Evolutionary conservation across 2,329 filamentous ascomycete genomes (phyloP).

Genomic region (Leptographium radiaticola): DNA sequence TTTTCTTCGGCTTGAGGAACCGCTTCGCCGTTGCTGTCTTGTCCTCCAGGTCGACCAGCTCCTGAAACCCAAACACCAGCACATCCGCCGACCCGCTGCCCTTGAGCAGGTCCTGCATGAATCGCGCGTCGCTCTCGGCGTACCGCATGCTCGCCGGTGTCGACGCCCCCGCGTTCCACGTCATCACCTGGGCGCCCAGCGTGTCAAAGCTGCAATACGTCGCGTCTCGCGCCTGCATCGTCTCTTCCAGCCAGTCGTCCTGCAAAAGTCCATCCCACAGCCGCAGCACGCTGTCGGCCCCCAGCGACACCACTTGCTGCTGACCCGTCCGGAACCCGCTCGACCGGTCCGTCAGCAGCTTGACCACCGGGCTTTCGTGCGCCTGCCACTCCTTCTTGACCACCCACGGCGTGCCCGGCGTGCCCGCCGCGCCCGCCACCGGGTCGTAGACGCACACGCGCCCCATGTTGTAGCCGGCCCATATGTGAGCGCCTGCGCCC

Average conservation of each 20-base stretch:
- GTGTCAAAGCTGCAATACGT: slow-evolving; percentile 81
- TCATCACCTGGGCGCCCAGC: slow-evolving; percentile 68
- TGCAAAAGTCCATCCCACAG: slow-evolving; percentile 88
- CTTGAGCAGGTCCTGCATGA: slow-evolving; percentile 69
- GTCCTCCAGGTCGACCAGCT: slow-evolving; percentile 94
- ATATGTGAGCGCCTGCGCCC: slow-evolving; percentile 70
- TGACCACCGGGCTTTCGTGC: slow-evolving; percentile 70
- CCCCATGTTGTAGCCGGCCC: slow-evolving; percentile 90
- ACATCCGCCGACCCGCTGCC: slow-evolving; percentile 75
- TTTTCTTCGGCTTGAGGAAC: slow-evolving; percentile 83
- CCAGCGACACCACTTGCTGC: slow-evolving; percentile 73
- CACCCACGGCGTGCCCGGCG: slow-evolving; percentile 58
- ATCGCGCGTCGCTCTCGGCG: slow-evolving; percentile 55
- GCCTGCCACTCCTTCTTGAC: slow-evolving; percentile 93
- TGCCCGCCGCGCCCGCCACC: slow-evolving; percentile 12
- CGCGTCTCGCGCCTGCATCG: slow-evolving; percentile 73
- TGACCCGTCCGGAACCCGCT: slow-evolving; percentile 78
- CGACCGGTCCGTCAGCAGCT: slow-evolving; percentile 64
- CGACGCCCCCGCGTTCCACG: slow-evolving; percentile 94
- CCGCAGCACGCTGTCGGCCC: slow-evolving; percentile 71
- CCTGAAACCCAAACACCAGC: slow-evolving; percentile 91
- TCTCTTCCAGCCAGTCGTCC: slow-evolving; percentile 84
- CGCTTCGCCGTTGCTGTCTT: slow-evolving; percentile 96
- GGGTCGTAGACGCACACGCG: slow-evolving; percentile 91
- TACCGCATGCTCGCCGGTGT: slow-evolving; percentile 75